Evolutionary conservation across 2,329 filamentous ascomycete genomes (phyloP), one percentile per base, ranked within the genome.

Genomic region (Aspergillus nomiae): DNA sequence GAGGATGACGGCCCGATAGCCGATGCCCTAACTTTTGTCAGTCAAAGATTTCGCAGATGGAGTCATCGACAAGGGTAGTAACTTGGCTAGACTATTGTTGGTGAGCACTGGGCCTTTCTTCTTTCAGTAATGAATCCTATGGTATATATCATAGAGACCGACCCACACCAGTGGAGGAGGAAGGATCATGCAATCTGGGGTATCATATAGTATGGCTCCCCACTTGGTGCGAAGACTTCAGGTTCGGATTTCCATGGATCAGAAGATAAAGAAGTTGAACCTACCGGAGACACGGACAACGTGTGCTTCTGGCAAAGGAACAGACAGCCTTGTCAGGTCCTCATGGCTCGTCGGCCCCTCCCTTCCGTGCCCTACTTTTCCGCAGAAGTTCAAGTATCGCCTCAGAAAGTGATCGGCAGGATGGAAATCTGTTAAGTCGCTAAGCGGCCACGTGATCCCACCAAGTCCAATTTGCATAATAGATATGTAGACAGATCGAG

Each of bases 141-240:
- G 26, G 3, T 2, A 26, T 26, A 26, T 26, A 26, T 26, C 26
- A 26, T 26, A 26, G 4, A 26, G 26, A 4, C 26, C 10, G 50
- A 53, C 28, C 50, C 50, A 53, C 50, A 9, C 6, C 26, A 14
- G 3, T 30, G 24, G 14, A 14, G n/a, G 45, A 10, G 46, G 12
- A 53, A 53, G n/a, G 14, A 53, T 53, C 50, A 53, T 53, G 50
- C 50, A 53, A 53, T 53, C 50, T 53, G 34, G 50, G 50, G 4
- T 26, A 26, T 26, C 16, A 28, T 8, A 9, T n/a, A n/a, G n/a
- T 28, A 28, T 8, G 12, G 45, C n/a, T 34, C 30, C 10, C 26
- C 28, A 53, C 50, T 53, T 53, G 16, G 50, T 53, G 30, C 16
- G 21, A 21, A 53, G 50, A 53, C 30, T 30, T 24, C 16, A 28